Evolutionary conservation across 163 green algal genomes (phyloP), one percentile per base, ranked within the genome.

Genomic region (Scenedesmus sp.): DNA sequence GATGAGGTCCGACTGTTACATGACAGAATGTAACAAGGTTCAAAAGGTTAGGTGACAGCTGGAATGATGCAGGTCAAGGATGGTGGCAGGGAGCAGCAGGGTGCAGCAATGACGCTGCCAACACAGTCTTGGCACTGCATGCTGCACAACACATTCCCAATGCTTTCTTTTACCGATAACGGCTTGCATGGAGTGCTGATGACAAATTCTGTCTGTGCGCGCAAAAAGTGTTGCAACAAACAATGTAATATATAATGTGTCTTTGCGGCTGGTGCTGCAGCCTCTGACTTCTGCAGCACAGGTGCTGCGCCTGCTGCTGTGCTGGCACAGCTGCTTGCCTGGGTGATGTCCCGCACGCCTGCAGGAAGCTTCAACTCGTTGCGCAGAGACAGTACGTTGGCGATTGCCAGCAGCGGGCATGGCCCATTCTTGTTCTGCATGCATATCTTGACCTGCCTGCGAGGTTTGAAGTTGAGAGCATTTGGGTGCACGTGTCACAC

Each of bases 391-490:
- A 99, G 93, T 56, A 98, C 95, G 84, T 99, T 99, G 23, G 96
- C 91, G 13, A 99, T 97, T 2, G 97, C 98, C 1, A 99, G 93
- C 34, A 99, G 94, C 2, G 98, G 98, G 93, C 98, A 99, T 2
- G 98, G 98, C 0, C 98, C 98, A 82, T 99, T 99, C 10, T 96
- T 90, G 90, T 99, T 99, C 91, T 99, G 98, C 81, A 97, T 84
- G 10, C 97, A 94, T 6, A 98, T 94, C 13, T 95, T 93, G 0
- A 96, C 91, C 9, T 89, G 55, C 70, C 70, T 79, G 70, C 70
- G 52, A 52, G 70, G 5, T 46, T 16, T 52, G 4, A 52, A 18
- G 2, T 23, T 20, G 70, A 1, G 13, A 79, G 23, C 70, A 79
- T 79, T 23, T 13, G 23, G 70, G 70, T 79, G 70, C 70, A 52